phyloP scores from a whole-genome alignment of 2,329 filamentous ascomycete species.

The Botrytis byssoidea region DNA sequence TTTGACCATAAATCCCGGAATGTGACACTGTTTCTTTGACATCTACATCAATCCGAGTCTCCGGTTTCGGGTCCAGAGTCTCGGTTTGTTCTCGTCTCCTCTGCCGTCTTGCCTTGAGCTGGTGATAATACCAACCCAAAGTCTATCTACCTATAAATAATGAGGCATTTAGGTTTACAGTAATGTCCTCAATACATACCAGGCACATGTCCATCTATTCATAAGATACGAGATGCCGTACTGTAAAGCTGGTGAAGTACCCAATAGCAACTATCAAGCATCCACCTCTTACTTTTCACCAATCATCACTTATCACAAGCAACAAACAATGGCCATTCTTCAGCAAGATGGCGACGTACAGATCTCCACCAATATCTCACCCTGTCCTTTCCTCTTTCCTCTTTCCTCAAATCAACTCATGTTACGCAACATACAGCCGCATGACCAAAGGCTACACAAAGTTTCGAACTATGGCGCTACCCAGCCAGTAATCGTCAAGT shows the following conservation, averaged over 20 bases:
- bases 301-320: not conserved
- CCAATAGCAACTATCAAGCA: not conserved
- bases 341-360: conserved; percentile 22
- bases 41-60: conserved; percentile 15
- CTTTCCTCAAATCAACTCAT: not conserved
- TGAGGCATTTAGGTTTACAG: not conserved
- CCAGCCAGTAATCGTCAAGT: conserved; percentile 1
- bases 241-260: conserved; percentile 4
- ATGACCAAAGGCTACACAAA: conserved; percentile 17
- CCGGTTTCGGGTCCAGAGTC: conserved; percentile 12
- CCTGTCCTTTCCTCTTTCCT: conserved; percentile 12
- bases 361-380: conserved; percentile 18
- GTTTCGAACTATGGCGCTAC: not conserved
- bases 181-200: not conserved
- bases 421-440: conserved; percentile 15
- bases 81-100: not conserved
- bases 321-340: conserved; percentile 7
- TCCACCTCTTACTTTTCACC: not conserved
- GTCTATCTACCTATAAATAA: not conserved
- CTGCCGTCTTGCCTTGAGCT: not conserved
- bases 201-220: not conserved
- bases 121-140: too few relatives aligned
- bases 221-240: not conserved
- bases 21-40: not conserved
- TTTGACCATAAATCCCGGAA: not conserved